phyloP scores from a whole-genome alignment of 2,329 filamentous ascomycete species.

The Penicillium sp. region DNA sequence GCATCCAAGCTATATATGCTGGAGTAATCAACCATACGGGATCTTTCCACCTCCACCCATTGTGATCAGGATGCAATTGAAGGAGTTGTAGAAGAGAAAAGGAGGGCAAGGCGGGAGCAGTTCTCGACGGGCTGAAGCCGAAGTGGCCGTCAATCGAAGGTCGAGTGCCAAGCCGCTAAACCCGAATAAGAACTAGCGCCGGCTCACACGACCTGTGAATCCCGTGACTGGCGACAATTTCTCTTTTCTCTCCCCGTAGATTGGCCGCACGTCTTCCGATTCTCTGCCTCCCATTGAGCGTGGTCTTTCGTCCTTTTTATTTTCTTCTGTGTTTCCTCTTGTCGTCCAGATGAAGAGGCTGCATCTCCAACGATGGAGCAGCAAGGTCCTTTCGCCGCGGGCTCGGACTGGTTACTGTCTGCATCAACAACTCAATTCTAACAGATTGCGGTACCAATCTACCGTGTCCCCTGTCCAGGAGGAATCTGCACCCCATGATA shows the following conservation, averaged over 20 bases:
- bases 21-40: conserved; percentile 54
- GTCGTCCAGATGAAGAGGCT: conserved; percentile 47
- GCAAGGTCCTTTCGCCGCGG: conserved; percentile 47
- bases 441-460: conserved; percentile 40
- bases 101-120: conserved; percentile 22
- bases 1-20: conserved; percentile 10
- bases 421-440: conserved; percentile 35
- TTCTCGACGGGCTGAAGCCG: conserved; percentile 27
- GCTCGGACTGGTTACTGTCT: conserved; percentile 40
- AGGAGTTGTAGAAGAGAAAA: conserved; percentile 20
- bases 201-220: conserved; percentile 31
- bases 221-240: conserved; percentile 40
- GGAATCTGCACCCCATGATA: conserved; percentile 22
- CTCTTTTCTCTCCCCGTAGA: conserved; percentile 35
- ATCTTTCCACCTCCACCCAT: conserved; percentile 77
- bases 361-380: conserved; percentile 51
- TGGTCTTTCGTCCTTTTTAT: conserved; percentile 10
- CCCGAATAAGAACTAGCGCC: conserved; percentile 27
- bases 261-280: conserved; percentile 19
- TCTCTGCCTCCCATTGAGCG: conserved; percentile 16
- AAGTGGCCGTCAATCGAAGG: conserved; percentile 30
- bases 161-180: conserved; percentile 28
- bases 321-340: conserved; percentile 12
- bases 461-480: conserved; percentile 30
- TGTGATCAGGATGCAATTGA: conserved; percentile 29